Conservation (phyloP, 106 monocot species). For the Platanthera guangdongensis region DNA sequence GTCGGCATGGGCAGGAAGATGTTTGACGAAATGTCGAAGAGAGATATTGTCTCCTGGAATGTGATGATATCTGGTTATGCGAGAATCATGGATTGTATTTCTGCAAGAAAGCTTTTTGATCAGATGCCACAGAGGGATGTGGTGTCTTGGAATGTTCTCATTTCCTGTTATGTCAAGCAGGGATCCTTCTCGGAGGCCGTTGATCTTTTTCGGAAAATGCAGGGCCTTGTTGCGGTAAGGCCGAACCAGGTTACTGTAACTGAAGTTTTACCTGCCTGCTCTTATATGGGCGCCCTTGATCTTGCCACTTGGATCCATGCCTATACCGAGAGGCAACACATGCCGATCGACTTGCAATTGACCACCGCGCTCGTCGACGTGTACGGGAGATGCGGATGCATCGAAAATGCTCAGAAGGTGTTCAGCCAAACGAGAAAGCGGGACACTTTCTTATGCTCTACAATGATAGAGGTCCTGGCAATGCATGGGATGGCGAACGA, state of each 20-base stretch:
- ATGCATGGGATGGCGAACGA: constrained; percentile 53
- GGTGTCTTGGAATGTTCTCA: constrained; percentile 79
- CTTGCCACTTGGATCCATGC: constrained; percentile 39
- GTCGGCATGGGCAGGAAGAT: constrained; percentile 40
- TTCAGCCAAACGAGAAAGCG: constrained; percentile 31
- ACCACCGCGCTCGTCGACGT: constrained; percentile 68
- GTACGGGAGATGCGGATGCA: constrained; percentile 50
- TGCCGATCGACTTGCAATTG: constrained; percentile 16
- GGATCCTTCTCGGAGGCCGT: constrained; percentile 35
- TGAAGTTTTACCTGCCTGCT: constrained; percentile 31
- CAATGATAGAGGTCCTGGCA: constrained; percentile 54
- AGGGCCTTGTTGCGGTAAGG: constrained; percentile 13
- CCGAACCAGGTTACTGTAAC: constrained; percentile 74
- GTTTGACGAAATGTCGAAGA: constrained; percentile 61
- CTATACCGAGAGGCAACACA: constrained; percentile 5
- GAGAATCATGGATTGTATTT: constrained; percentile 31
- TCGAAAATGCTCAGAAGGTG: constrained; percentile 33
- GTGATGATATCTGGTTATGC: constrained; percentile 58
- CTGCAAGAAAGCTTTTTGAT: constrained; percentile 57
- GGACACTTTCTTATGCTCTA: constrained; percentile 45
- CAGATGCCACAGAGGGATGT: constrained; percentile 66
- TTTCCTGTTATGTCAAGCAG: constrained; percentile 49
- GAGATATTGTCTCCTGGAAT: constrained; percentile 62
- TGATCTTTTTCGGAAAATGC: constrained; percentile 53
- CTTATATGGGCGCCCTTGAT: constrained; percentile 37